Conservation (phyloP, 768 basidiomycete genomes). For the Xerocomellus dryophilus region DNA sequence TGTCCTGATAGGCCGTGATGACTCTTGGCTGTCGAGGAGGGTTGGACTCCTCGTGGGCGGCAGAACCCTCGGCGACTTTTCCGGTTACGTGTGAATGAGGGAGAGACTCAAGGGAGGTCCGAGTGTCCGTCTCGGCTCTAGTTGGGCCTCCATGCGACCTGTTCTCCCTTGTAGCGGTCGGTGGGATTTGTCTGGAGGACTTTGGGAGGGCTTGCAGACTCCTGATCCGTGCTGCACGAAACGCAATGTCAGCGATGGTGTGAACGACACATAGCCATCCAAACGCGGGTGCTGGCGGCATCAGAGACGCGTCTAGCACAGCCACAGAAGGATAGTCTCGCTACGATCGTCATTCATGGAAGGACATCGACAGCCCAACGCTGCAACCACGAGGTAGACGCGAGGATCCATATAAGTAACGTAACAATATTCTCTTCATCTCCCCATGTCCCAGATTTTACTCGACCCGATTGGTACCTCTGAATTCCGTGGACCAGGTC, state of each 20-base stretch:
- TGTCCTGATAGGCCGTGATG: background rate
- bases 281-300: slow-evolving; percentile 69
- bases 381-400: no score
- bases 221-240: slow-evolving; percentile 60
- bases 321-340: slow-evolving; percentile 9
- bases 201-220: slow-evolving; percentile 35
- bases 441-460: background rate
- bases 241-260: slow-evolving; percentile 56
- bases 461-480: background rate
- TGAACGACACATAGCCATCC: slow-evolving; percentile 71
- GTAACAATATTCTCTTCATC: background rate
- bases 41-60: background rate
- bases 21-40: background rate
- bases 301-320: slow-evolving; percentile 24
- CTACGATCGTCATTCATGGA: no score
- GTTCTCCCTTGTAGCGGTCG: background rate
- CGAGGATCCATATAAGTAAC: no score
- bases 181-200: background rate
- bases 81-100: background rate
- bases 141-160: background rate
- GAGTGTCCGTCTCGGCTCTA: background rate
- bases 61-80: background rate
- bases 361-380: no score
- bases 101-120: background rate
- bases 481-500: background rate